Percentiles rank a stretch among this genome's conserved stretches.
Evolutionary conservation across 495 filamentous ascomycete genomes (phyloP).

Genomic region (Neurospora sp.): DNA sequence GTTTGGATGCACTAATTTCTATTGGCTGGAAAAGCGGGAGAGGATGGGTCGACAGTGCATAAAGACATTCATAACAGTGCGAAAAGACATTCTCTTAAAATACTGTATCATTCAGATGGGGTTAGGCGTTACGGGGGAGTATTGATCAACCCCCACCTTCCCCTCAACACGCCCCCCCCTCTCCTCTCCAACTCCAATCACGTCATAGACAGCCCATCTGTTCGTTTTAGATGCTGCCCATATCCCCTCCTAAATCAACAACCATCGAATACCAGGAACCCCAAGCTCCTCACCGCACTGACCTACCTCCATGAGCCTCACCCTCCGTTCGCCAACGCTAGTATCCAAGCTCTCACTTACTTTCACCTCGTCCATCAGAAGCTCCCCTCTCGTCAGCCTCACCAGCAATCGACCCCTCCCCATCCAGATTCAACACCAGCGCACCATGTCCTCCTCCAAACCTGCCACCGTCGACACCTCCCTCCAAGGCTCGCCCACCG

Average conservation of each 20-base stretch:
- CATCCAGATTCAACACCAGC: not conserved
- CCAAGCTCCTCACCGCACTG: not conserved
- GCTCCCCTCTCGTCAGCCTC: not conserved
- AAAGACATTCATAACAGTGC: no score
- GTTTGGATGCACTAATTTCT: no score
- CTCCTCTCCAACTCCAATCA: not conserved
- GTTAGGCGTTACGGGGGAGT: not conserved
- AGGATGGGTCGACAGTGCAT: no score
- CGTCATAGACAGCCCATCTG: not conserved
- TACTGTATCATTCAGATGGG: not conserved
- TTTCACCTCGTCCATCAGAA: not conserved
- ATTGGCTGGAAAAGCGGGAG: no score
- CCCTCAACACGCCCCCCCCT: not conserved
- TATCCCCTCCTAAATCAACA: not conserved
- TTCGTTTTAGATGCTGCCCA: not conserved
- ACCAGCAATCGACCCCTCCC: not conserved
- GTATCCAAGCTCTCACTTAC: not conserved
- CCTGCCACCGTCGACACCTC: slow-evolving; percentile 12
- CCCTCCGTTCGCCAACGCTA: not conserved
- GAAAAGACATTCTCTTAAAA: no score
- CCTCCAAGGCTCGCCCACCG: slow-evolving; percentile 9
- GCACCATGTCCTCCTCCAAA: not conserved
- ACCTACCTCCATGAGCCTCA: not conserved
- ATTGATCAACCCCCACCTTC: not conserved
- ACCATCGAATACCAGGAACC: not conserved